phyloP scores from a whole-genome alignment of 495 filamentous ascomycete genomes.

The Penicillium paxilli region DNA sequence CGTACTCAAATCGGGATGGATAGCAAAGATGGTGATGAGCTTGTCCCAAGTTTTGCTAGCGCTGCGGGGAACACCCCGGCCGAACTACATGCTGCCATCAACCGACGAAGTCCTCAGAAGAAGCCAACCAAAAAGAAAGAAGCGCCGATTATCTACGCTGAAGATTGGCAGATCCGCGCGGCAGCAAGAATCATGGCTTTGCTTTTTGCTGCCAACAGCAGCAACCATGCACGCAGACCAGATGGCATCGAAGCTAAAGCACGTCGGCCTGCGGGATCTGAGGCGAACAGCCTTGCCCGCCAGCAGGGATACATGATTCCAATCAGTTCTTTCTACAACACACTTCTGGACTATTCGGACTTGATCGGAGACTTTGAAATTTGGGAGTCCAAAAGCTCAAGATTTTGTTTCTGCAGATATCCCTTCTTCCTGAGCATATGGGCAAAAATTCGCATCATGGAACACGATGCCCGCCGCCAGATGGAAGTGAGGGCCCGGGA shows the following conservation, averaged over 20 bases:
- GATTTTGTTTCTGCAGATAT: slow-evolving; percentile 91
- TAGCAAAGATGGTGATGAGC: slow-evolving; percentile 55
- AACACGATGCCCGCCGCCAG: slow-evolving; percentile 86
- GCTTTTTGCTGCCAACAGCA: slow-evolving; percentile 81
- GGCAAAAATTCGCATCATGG: slow-evolving; percentile 89
- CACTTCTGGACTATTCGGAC: slow-evolving; percentile 80
- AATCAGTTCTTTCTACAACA: slow-evolving; percentile 86
- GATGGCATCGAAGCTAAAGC: slow-evolving; percentile 22
- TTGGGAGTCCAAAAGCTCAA: slow-evolving; percentile 76
- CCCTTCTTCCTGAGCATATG: slow-evolving; percentile 93
- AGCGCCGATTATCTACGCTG: slow-evolving; percentile 65
- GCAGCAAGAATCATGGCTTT: slow-evolving; percentile 80
- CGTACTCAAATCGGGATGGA: slow-evolving; percentile 42
- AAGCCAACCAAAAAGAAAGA: slow-evolving; percentile 39
- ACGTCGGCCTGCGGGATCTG: slow-evolving; percentile 17
- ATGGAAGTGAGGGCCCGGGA: slow-evolving; percentile 90
- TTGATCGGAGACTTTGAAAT: slow-evolving; percentile 84
- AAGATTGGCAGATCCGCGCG: slow-evolving; percentile 91
- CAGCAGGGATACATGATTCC: slow-evolving; percentile 66
- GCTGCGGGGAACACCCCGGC: slow-evolving; percentile 60
- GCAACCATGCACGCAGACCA: slow-evolving; percentile 35
- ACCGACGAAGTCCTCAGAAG: slow-evolving; percentile 53
- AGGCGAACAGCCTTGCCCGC: slow-evolving; percentile 41
- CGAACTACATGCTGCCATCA: slow-evolving; percentile 80
- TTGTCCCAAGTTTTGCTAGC: slow-evolving; percentile 70